Conservation (phyloP, 805 yeast genomes). For the Lachancea lanzarotensis region DNA sequence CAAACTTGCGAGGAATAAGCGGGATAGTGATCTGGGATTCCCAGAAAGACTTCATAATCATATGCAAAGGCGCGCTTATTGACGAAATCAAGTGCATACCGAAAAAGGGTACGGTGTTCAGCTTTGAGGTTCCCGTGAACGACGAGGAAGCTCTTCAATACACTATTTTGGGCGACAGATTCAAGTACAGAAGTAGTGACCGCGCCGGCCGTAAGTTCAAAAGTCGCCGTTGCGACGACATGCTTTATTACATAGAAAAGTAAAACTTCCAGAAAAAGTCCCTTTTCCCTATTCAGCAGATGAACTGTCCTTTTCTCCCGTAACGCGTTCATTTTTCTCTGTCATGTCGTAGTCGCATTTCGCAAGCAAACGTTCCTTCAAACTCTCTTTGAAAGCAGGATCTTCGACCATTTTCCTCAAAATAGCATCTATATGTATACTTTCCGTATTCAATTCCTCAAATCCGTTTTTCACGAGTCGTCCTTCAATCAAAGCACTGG, state of each 20-base stretch:
- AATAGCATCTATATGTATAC: constrained; percentile 18
- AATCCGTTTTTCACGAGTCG: constrained; percentile 27
- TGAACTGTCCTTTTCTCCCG: too few relatives aligned
- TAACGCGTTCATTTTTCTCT: not conserved
- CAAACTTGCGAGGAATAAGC: constrained; percentile 48
- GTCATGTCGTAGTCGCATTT: not conserved
- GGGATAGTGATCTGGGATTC: constrained; percentile 87
- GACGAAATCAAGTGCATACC: constrained; percentile 66
- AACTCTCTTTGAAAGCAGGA: constrained; percentile 15
- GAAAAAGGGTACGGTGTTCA: constrained; percentile 62
- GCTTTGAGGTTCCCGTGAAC: constrained; percentile 39
- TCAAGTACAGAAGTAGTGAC: constrained; percentile 69
- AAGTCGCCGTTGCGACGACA: constrained; percentile 63
- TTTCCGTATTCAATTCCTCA: constrained; percentile 14
- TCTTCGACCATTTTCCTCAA: constrained; percentile 17
- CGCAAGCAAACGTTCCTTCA: constrained; percentile 7
- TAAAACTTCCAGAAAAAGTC: not conserved
- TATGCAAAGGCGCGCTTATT: constrained; percentile 34
- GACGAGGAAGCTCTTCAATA: constrained; percentile 44
- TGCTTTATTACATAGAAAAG: constrained; percentile 27
- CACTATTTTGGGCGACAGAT: constrained; percentile 70
- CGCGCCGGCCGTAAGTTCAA: constrained; percentile 82
- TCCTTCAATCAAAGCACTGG: constrained; percentile 31
- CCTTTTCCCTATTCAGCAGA: too few relatives aligned
- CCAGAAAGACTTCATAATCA: constrained; percentile 60